Evolutionary conservation across 2,329 filamentous ascomycete species (phyloP), one percentile per base, ranked within the genome.

Genomic region (Diaporthe citrichinensis): DNA sequence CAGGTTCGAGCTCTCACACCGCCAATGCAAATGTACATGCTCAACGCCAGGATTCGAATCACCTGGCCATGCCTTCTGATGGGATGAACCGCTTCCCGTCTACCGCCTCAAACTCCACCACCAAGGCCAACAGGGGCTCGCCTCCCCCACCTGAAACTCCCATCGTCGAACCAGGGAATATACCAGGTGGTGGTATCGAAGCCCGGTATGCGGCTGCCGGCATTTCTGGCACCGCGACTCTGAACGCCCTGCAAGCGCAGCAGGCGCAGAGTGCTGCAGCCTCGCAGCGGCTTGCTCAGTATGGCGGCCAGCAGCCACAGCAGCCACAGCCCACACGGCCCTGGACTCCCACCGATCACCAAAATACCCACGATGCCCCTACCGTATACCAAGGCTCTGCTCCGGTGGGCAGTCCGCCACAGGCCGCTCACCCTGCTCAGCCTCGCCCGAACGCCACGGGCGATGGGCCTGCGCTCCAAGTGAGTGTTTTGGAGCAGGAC

Each of bases 61-160:
- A 79, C 46, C 81, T 85, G 62, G 82, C 82, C 58, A 85, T 85
- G 81, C 83, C 85, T n/a, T 81, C 81, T 39, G 87, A 89, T n/a
- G 86, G 86, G 41, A 88, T 93, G 78, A 92, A 90, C 80, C 88
- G 92, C 59, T 92, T 92, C 78, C 88, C 90, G 15, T 98, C 96
- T 3, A 98, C 95, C 10, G 95, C 96, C 20, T 98, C 97, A 0
- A 98, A 93, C 17, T 98, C 96, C 2, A 99, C 97, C 0, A 98
- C 96, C 2, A 92, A 94, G 78, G 97, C 97, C 28, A 96, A 94
- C 81, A 91, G 97, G 79, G 97, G 97, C 58, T 98, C 96, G 39
- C 97, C 97, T 7, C 96, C 97, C 6, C 97, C 97, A 1, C 97
- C 97, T 12, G 96, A 98, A 83, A 98, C 97, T 0, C 95, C 97